Percentiles rank a stretch among this genome's conserved stretches.
Conservation (phyloP, 768 basidiomycete species). For the Mycena leptocephala region DNA sequence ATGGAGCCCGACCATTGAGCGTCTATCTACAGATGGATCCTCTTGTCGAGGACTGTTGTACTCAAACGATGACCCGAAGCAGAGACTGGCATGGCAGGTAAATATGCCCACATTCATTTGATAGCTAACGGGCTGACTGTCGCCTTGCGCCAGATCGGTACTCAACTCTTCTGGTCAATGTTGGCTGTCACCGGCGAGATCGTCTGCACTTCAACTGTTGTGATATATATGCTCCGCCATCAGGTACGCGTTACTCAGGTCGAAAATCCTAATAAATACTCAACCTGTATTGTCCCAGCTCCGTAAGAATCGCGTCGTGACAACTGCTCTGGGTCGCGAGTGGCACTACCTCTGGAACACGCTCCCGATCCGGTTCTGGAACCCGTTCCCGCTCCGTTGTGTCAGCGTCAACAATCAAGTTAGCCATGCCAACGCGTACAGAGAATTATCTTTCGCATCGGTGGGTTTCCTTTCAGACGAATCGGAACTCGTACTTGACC, state of each 20-base stretch:
- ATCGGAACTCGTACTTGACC: background rate
- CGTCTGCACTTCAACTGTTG: conserved; percentile 11
- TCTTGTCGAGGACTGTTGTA: conserved; percentile 41
- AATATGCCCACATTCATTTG: background rate
- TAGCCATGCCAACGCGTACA: conserved; percentile 23
- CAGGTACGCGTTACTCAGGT: conserved; percentile 42
- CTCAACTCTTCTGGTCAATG: conserved; percentile 34
- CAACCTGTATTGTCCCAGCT: background rate
- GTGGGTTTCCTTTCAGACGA: background rate
- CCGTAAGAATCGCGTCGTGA: background rate
- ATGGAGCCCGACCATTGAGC: background rate
- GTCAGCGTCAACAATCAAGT: background rate
- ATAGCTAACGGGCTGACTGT: background rate
- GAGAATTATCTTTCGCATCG: conserved; percentile 35
- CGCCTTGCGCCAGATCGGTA: conserved; percentile 30
- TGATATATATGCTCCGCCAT: conserved; percentile 34
- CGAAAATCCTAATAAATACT: background rate
- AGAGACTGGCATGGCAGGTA: conserved; percentile 40
- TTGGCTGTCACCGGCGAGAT: conserved; percentile 36
- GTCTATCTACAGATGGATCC: conserved; percentile 38
- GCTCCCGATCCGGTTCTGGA: too few species aligned
- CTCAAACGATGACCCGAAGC: conserved; percentile 30
- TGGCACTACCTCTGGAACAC: background rate
- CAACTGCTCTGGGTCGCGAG: too few species aligned
- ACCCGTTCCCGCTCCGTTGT: conserved; percentile 2